These are phyloP conservation scores for Calocybe gangraenosa DNA, from an alignment of 768 basidiomycete species.

Conservation along the genomic window DNA sequence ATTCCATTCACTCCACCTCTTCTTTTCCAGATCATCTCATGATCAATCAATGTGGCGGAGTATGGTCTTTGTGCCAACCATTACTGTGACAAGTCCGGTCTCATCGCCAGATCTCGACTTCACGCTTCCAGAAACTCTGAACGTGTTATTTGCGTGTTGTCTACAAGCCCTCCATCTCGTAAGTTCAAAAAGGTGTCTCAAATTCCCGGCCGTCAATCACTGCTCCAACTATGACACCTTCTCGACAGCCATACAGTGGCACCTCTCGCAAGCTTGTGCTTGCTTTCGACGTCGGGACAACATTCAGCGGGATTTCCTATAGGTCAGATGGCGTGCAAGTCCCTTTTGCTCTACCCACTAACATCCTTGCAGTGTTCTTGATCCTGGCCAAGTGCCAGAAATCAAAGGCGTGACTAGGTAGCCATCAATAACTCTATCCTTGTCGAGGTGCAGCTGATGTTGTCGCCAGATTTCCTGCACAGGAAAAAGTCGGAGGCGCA, in stretches of 20 bases:
- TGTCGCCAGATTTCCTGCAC: constrained; percentile 40
- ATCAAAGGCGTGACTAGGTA: constrained; percentile 43
- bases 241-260: constrained; percentile 31
- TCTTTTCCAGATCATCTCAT: too few species aligned
- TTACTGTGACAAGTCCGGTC: too few species aligned
- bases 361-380: constrained; percentile 27
- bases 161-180: background rate
- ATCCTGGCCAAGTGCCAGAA: constrained; percentile 33
- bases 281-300: constrained; percentile 47
- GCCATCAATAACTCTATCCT: background rate
- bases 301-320: constrained; percentile 46
- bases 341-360: too few species aligned
- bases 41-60: too few species aligned
- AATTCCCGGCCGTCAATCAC: too few species aligned
- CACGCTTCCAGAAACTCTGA: background rate
- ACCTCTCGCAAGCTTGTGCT: constrained; percentile 35
- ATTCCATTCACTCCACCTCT: too few species aligned
- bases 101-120: background rate
- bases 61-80: too few species aligned
- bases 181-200: background rate
- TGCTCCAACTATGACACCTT: constrained; percentile 4
- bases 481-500: constrained; percentile 41
- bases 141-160: background rate
- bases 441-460: background rate
- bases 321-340: constrained; percentile 14